Percentiles rank a stretch among this genome's conserved stretches.
Evolutionary conservation across 176 grass and related monocot species (phyloP).

Genomic region (Carex myosuroides): DNA sequence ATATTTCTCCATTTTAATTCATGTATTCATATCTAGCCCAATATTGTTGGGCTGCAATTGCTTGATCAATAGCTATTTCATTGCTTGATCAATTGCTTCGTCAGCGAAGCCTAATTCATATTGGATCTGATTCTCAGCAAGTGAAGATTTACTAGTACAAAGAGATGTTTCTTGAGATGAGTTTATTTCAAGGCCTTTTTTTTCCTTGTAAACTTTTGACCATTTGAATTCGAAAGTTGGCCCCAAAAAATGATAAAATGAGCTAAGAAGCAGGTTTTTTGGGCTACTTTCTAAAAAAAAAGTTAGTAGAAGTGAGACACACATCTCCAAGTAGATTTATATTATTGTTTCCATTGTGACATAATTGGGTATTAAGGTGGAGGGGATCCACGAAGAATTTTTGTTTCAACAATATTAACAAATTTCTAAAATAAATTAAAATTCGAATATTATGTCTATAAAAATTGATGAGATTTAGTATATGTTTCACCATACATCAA

Average conservation of each 20-base stretch:
- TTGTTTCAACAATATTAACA: no score
- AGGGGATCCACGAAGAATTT: no score
- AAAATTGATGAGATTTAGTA: no score
- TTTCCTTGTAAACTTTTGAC: background rate
- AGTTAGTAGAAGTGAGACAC: background rate
- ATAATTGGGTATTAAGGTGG: background rate
- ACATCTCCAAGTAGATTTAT: background rate
- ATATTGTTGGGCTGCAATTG: background rate
- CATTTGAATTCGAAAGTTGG: background rate
- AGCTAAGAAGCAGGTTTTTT: background rate
- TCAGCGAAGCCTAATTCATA: background rate
- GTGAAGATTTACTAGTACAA: background rate
- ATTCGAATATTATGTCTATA: no score
- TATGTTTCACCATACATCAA: no score
- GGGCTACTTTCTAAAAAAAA: background rate
- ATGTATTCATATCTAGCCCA: background rate
- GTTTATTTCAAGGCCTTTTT: background rate
- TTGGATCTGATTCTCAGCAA: background rate
- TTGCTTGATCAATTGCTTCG: no score
- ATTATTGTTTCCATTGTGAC: background rate
- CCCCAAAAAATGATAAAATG: background rate
- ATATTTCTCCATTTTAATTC: no score
- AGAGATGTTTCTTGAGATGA: background rate
- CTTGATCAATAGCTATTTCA: no score
- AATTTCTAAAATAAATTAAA: no score